These are phyloP conservation scores for Wolfiporia cocos DNA, from an alignment of 1,284 basidiomycete genomes.

Conservation along the genomic window DNA sequence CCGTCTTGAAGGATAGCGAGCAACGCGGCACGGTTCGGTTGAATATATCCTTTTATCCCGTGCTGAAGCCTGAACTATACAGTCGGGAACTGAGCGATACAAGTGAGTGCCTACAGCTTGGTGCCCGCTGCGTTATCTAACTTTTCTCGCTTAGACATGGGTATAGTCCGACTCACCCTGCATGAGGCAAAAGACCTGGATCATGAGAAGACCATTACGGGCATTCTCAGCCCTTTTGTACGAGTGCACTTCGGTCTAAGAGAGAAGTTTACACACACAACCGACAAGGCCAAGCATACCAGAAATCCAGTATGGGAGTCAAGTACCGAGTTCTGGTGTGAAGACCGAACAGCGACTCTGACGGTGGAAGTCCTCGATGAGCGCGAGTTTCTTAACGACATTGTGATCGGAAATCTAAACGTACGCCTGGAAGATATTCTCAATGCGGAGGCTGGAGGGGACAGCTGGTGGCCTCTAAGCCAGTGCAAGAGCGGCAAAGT, in stretches of 20 bases:
- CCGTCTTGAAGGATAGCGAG: slow-evolving; percentile 85
- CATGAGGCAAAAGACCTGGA: slow-evolving; percentile 97
- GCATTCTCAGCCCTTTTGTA: slow-evolving; percentile 75
- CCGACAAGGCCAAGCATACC: slow-evolving; percentile 73
- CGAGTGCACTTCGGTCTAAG: slow-evolving; percentile 65
- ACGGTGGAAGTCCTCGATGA: slow-evolving; percentile 83
- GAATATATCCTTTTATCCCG: slow-evolving; percentile 84
- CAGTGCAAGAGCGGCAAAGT: slow-evolving; percentile 75
- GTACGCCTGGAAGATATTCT: slow-evolving; percentile 81
- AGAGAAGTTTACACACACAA: slow-evolving; percentile 48
- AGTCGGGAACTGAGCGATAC: slow-evolving; percentile 71
- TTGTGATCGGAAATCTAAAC: slow-evolving; percentile 74
- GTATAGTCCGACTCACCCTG: slow-evolving; percentile 87
- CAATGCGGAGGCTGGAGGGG: slow-evolving; percentile 49
- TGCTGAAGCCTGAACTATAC: slow-evolving; percentile 71
- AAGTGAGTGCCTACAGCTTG: slow-evolving; percentile 38
- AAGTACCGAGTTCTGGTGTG: slow-evolving; percentile 90
- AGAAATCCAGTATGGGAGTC: slow-evolving; percentile 88
- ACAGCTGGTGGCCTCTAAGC: slow-evolving; percentile 89
- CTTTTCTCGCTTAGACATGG: slow-evolving; percentile 49
- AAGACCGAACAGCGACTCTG: slow-evolving; percentile 70
- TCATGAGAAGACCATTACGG: slow-evolving; percentile 55
- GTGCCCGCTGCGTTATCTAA: slow-evolving; percentile 5
- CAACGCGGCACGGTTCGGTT: slow-evolving; percentile 80
- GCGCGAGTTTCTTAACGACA: slow-evolving; percentile 80